Conservation (phyloP, 1,284 basidiomycete genomes). For the Entoloma clypeatum region DNA sequence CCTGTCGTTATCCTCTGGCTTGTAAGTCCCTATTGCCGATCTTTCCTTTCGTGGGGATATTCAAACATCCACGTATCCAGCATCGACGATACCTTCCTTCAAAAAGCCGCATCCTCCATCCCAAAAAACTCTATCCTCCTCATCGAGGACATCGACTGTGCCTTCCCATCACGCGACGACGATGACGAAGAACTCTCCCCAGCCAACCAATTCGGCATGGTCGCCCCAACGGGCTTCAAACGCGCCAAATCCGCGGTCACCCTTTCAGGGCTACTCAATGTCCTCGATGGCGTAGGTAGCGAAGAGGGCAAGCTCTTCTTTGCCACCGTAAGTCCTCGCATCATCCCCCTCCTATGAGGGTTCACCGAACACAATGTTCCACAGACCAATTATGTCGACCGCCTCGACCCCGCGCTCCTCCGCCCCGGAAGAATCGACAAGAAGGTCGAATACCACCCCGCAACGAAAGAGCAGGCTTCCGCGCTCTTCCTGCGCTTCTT, state of each 20-base stretch:
- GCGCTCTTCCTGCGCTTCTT: constrained; percentile 60
- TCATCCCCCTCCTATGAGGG: too few relatives aligned
- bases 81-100: constrained; percentile 45
- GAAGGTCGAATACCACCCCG: constrained; percentile 59
- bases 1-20: constrained; percentile 46
- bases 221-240: too few relatives aligned
- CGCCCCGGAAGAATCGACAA: constrained; percentile 69
- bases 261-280: constrained; percentile 60
- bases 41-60: constrained; percentile 5
- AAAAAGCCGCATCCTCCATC: constrained; percentile 40
- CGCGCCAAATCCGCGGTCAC: constrained; percentile 33
- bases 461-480: constrained; percentile 51
- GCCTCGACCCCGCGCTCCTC: constrained; percentile 61
- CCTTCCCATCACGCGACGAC: constrained; percentile 45
- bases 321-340: too few relatives aligned
- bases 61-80: constrained; percentile 25
- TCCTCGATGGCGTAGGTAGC: constrained; percentile 61
- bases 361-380: too few relatives aligned
- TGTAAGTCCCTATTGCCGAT: constrained; percentile 32
- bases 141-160: constrained; percentile 56
- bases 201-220: constrained; percentile 1
- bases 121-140: constrained; percentile 49
- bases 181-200: constrained; percentile 25
- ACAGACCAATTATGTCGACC: constrained; percentile 55
- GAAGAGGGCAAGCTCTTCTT: constrained; percentile 64